Base-by-base conservation (phyloP, 345 rosid genomes). In the Syzygium aqueum region DNA sequence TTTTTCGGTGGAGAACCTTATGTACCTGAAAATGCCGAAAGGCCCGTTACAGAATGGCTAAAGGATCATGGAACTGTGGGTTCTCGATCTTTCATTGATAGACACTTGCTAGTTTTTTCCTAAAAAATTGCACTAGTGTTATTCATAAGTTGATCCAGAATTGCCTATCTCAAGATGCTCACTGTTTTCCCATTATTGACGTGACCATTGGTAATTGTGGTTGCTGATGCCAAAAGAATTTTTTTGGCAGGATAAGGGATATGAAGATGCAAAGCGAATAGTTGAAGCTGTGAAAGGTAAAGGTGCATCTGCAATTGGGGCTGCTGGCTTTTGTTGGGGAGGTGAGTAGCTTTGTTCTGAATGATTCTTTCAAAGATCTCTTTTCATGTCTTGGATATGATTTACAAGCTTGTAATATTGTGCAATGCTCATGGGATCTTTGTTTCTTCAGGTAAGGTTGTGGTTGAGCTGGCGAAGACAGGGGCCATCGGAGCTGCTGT, bases 321-420 rank as follows among this genome's bases (percentile, higher is more conserved):
- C 93, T 85, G 90, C 89, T n/a, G 90, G 90, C 73, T 90, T 91
- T 63, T 91, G 93, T 77, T 90, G 89, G 89, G 92, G 90, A 17
- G 92, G 90, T 87, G 46, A 33, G 80, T 33, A 33, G 46, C 80
- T 67, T 33, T 67, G 46, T 33, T 67, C 49, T 67, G 49, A 67
- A 19, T 8, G 77, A 67, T 67, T 67, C 49, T 33, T 33, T 33
- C 1, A 33, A 73, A 73, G 49, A 33, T 73, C 46, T 73, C 80
- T 73, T 67, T 67, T 19, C 14, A 73, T 73, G 3, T 30, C 59
- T 23, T 9, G 33, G 52, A 51, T 27, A 13, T 46, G 57, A 54
- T 85, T 85, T 85, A 85, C 28, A 40, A 21, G 57, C 23, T 53
- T 15, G 49, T 23, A 54, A 49, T 46, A 49, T 46, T 10, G 8